Evolutionary conservation across 108 stramenopile genomes (phyloP).

Genomic region (Thalassiosira profunda): DNA sequence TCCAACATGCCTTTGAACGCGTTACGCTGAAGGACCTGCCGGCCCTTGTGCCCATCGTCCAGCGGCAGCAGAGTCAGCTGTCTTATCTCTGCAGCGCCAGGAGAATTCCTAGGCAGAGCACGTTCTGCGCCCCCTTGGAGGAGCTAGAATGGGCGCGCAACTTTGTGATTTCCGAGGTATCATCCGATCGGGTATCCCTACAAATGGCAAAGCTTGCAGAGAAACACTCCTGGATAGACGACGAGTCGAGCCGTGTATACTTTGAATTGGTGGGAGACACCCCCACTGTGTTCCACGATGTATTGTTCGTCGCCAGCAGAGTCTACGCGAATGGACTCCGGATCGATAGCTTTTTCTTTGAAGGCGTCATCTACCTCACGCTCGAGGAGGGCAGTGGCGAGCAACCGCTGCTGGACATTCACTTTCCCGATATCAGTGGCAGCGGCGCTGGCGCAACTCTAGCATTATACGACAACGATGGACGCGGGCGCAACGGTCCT

Average conservation of each 20-base stretch:
- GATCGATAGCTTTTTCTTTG: constrained; percentile 69
- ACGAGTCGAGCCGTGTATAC: constrained; percentile 58
- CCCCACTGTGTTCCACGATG: constrained; percentile 47
- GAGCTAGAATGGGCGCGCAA: constrained; percentile 58
- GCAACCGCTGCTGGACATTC: constrained; percentile 76
- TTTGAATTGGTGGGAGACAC: constrained; percentile 68
- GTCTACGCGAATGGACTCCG: constrained; percentile 64
- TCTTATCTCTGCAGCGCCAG: constrained; percentile 58
- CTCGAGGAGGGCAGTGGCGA: constrained; percentile 57
- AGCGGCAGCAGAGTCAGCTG: constrained; percentile 71
- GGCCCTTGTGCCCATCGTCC: constrained; percentile 63
- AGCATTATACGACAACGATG: constrained; percentile 32
- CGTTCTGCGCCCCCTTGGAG: constrained; percentile 36
- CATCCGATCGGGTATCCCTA: constrained; percentile 38
- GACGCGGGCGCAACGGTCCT: constrained; percentile 2
- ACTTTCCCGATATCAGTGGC: constrained; percentile 64
- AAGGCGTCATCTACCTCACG: constrained; percentile 65
- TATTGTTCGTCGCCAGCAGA: constrained; percentile 54
- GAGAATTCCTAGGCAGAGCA: constrained; percentile 2
- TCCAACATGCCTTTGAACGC: constrained; percentile 25
- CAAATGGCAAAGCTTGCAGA: constrained; percentile 52
- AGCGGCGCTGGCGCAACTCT: constrained; percentile 33
- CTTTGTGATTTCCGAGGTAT: constrained; percentile 58
- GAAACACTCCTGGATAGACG: constrained; percentile 71
- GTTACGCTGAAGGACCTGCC: constrained; percentile 76